These are phyloP conservation scores for Cladosporium sp. DNA, from an alignment of 2,329 filamentous ascomycete genomes.

Conservation along the genomic window DNA sequence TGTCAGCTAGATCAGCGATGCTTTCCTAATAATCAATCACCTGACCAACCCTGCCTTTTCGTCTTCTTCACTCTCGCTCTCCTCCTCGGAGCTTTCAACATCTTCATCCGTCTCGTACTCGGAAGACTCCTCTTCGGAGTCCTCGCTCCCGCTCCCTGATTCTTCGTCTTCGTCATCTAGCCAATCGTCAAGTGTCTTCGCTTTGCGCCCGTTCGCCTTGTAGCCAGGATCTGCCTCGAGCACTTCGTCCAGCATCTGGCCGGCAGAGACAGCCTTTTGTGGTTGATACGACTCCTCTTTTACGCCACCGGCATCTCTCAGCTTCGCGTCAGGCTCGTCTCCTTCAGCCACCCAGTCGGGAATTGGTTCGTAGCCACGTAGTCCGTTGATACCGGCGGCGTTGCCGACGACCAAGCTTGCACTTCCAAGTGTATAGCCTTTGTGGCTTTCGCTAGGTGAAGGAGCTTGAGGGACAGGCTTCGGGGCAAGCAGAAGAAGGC, in stretches of 20 bases:
- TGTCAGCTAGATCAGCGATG: background rate
- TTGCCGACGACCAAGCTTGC: constrained; percentile 79
- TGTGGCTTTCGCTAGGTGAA: constrained; percentile 79
- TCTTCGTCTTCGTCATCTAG: constrained; percentile 63
- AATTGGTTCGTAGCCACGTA: constrained; percentile 73
- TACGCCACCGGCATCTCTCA: constrained; percentile 59
- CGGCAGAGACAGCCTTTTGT: constrained; percentile 49
- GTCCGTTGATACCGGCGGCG: constrained; percentile 66
- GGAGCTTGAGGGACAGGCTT: constrained; percentile 91
- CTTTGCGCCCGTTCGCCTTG: constrained; percentile 54
- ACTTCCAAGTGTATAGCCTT: constrained; percentile 74
- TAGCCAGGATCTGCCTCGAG: constrained; percentile 38
- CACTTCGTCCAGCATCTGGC: constrained; percentile 60
- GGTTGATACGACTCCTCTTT: constrained; percentile 34
- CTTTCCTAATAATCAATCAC: constrained; percentile 8
- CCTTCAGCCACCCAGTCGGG: constrained; percentile 82
- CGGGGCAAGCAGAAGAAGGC: constrained; percentile 82
- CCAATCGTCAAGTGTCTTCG: constrained; percentile 91
- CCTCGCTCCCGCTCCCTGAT: constrained; percentile 16
- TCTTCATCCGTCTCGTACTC: constrained; percentile 36
- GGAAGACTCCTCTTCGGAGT: constrained; percentile 47
- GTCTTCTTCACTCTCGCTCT: constrained; percentile 35
- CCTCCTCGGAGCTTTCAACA: constrained; percentile 21
- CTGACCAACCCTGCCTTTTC: constrained; percentile 37
- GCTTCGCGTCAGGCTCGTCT: constrained; percentile 68